Conservation (phyloP, 1,284 basidiomycete genomes). For the Boletus mariae region DNA sequence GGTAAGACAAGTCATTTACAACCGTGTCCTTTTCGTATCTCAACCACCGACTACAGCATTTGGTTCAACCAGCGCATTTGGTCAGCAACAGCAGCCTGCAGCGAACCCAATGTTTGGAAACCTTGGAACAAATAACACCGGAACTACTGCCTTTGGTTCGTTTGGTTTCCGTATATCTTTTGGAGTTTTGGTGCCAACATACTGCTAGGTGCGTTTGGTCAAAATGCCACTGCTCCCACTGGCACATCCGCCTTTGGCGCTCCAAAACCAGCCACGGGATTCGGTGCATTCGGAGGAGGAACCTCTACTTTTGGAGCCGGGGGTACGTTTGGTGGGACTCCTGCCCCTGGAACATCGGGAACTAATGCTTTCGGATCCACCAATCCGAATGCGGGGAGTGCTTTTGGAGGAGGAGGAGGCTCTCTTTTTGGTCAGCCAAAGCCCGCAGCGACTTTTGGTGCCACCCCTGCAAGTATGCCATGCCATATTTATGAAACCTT, state of each 20-base stretch:
- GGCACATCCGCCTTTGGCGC: slow-evolving; percentile 54
- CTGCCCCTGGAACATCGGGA: slow-evolving; percentile 30
- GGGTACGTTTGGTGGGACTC: slow-evolving; percentile 29
- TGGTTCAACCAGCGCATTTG: slow-evolving; percentile 43
- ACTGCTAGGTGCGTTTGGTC: slow-evolving; percentile 56
- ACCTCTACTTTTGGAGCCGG: slow-evolving; percentile 40
- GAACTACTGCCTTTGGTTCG: slow-evolving; percentile 59
- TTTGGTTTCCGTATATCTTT: slow-evolving; percentile 12
- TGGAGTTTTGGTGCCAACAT: slow-evolving; percentile 16
- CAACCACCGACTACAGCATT: slow-evolving; percentile 38
- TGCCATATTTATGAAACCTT: slow-evolving; percentile 2
- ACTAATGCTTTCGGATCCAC: slow-evolving; percentile 45
- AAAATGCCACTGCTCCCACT: slow-evolving; percentile 37
- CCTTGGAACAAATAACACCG: slow-evolving; percentile 39
- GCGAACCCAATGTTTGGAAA: slow-evolving; percentile 79
- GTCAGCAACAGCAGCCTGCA: slow-evolving; percentile 56
- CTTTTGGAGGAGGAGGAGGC: slow-evolving; percentile 41
- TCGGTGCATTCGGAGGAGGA: slow-evolving; percentile 61
- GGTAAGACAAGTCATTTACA: slow-evolving; percentile 39
- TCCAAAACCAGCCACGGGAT: slow-evolving; percentile 63
- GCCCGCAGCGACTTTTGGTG: slow-evolving; percentile 48
- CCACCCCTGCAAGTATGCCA: slow-evolving; percentile 36
- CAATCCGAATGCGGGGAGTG: slow-evolving; percentile 30
- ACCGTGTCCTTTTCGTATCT: slow-evolving; percentile 30
- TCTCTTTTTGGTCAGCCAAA: slow-evolving; percentile 49